Evolutionary conservation across 2,329 filamentous ascomycete species (phyloP), one percentile per base, ranked within the genome.

Genomic region (Ophiosphaerella narmari): DNA sequence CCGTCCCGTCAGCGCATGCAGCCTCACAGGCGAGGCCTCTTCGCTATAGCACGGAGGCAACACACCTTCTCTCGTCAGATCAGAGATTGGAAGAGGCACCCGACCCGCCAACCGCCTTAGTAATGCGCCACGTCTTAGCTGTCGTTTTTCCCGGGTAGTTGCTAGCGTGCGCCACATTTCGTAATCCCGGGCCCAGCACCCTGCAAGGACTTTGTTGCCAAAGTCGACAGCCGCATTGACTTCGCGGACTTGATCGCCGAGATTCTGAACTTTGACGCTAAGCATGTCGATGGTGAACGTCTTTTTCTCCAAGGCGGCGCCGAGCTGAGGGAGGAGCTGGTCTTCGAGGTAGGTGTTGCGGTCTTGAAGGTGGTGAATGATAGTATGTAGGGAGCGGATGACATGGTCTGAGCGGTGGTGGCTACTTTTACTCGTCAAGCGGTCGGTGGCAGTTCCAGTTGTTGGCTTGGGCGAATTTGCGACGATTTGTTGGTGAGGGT

Each of bases 141-240:
- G n/a, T 0, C 51, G 39, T 14, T 42, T 40, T 34, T 14, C 36
- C 8, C 47, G 44, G 12, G 62, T 57, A 7, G 41, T 37, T 21
- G 29, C 2, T 5, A 54, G 37, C 23, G 55, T 57, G 8, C 29
- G 29, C 54, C 55, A 52, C 9, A 57, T 40, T 26, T 59, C 59
- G n/a, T 39, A 46, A 24, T 66, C 59, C 3, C 61, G 46, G 14
- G 50, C n/a, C 55, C 54, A 60, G 14, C 58, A 63, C 14, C 50
- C 46, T 8, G 35, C 11, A 9, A 65, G 26, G 8, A 57, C 13
- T 2, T 37, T 43, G 21, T 38, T 48, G 1, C 47, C 46, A 23
- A 56, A 57, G 21, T 59, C 49, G 4, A 59, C 29, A 3, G 39
- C 36, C 2, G 23, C 39, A 32, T 45, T 47, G 4, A 65, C 36